Conservation (phyloP, 306 rosid species). For the Adenanthera pavonina region DNA sequence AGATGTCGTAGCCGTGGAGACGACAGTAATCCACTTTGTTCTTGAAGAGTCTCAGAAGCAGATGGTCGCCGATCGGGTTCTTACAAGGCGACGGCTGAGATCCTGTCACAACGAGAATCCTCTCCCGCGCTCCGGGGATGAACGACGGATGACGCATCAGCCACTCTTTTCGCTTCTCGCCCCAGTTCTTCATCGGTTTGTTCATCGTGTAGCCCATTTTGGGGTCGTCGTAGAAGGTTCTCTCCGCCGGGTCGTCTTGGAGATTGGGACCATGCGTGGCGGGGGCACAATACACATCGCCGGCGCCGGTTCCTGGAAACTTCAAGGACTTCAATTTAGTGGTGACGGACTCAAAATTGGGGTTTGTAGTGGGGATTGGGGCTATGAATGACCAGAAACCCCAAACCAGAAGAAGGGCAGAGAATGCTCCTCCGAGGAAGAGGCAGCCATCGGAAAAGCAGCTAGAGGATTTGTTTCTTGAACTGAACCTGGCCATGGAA, state of each 20-base stretch:
- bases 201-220: constrained; percentile 63
- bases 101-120: constrained; percentile 65
- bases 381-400: constrained; percentile 52
- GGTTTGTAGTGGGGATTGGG: constrained; percentile 38
- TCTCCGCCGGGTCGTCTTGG: constrained; percentile 52
- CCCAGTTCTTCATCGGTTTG: constrained; percentile 62
- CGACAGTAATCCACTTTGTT: constrained; percentile 88
- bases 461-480: constrained; percentile 51
- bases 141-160: constrained; percentile 59
- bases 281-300: constrained; percentile 1
- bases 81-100: constrained; percentile 81
- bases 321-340: constrained; percentile 1
- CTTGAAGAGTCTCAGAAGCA: constrained; percentile 68
- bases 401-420: constrained; percentile 66
- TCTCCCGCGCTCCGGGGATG: constrained; percentile 42
- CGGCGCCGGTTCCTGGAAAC: neutral
- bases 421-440: constrained; percentile 68
- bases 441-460: constrained; percentile 56
- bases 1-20: constrained; percentile 71
- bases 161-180: constrained; percentile 75
- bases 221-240: constrained; percentile 72
- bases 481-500: constrained; percentile 55
- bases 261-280: constrained; percentile 19
- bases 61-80: constrained; percentile 79
- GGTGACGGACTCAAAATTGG: constrained; percentile 7